These are phyloP conservation scores for Orychophragmus violaceus DNA, from an alignment of 345 rosid genomes.

Conservation along the genomic window DNA sequence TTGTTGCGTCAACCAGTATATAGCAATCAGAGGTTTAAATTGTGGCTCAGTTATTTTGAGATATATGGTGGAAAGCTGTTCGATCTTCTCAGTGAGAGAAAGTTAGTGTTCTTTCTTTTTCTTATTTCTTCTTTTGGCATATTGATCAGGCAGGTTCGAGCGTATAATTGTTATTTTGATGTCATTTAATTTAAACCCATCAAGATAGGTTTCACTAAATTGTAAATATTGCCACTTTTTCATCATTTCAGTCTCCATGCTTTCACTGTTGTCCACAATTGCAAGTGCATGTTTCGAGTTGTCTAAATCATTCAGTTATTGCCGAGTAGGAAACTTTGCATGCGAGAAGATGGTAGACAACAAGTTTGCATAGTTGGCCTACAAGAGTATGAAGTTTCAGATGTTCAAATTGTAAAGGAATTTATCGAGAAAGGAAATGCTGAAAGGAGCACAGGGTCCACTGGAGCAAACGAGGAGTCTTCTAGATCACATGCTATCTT, in stretches of 20 bases:
- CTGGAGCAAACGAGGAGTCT: conserved; percentile 85
- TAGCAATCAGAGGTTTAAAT: conserved; percentile 70
- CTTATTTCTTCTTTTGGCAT: background rate
- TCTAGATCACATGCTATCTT: conserved; percentile 98
- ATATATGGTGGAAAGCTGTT: conserved; percentile 97
- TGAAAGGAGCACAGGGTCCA: conserved; percentile 91
- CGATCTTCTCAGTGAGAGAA: conserved; percentile 92
- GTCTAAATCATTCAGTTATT: conserved; percentile 20
- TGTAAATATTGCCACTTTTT: background rate
- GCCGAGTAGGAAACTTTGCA: conserved; percentile 77
- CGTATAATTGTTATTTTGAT: background rate
- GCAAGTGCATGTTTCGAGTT: conserved; percentile 2
- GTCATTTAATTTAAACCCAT: background rate
- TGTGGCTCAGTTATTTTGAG: conserved; percentile 98
- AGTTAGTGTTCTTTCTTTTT: conserved; percentile 44
- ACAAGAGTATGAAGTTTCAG: conserved; percentile 96
- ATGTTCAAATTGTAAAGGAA: conserved; percentile 88
- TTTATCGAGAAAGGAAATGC: conserved; percentile 88
- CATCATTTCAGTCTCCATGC: background rate
- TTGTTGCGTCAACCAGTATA: conserved; percentile 85
- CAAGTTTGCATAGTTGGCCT: conserved; percentile 98
- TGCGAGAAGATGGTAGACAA: conserved; percentile 99
- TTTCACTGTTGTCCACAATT: background rate
- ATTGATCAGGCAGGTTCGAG: too few relatives aligned
- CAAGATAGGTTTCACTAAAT: background rate